Evolutionary conservation across 495 filamentous ascomycete species (phyloP).

Genomic region (Penicillium mononematosum): DNA sequence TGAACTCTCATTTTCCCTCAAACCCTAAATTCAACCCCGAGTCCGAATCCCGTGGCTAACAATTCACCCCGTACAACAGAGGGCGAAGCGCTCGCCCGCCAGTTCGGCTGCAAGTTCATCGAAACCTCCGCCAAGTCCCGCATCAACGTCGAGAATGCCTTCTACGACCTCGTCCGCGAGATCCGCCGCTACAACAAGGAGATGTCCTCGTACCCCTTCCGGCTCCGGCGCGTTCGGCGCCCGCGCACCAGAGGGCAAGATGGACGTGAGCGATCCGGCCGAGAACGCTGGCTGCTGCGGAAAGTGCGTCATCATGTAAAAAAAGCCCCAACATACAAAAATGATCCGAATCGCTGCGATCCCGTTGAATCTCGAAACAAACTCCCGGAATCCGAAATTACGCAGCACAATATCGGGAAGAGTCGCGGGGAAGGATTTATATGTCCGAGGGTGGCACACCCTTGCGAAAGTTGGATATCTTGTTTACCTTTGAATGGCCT

Average conservation of each 20-base stretch:
- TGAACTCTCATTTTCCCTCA: too few species aligned
- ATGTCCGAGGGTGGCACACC: not conserved
- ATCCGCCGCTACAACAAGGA: conserved; percentile 98
- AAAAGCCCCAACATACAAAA: not conserved
- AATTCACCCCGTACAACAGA: conserved; percentile 53
- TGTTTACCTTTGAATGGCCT: conserved; percentile 14
- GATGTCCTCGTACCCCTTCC: conserved; percentile 78
- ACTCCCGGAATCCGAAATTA: not conserved
- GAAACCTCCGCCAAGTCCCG: conserved; percentile 98
- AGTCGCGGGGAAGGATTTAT: not conserved
- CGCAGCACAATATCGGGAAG: not conserved
- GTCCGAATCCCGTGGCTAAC: not conserved
- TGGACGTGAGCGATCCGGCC: conserved; percentile 73
- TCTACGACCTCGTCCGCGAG: conserved; percentile 96
- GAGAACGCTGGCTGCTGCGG: conserved; percentile 77
- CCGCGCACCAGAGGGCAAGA: conserved; percentile 64
- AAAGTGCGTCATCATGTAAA: conserved; percentile 89
- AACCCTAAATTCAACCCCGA: not conserved
- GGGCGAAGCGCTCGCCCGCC: conserved; percentile 78
- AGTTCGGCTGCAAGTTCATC: conserved; percentile 96
- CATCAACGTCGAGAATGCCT: conserved; percentile 97
- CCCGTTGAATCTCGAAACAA: not conserved
- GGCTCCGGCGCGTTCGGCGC: conserved; percentile 60
- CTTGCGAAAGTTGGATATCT: conserved; percentile 8
- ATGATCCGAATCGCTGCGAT: conserved; percentile 10